Percentiles rank a stretch among this genome's conserved stretches.
Evolutionary conservation across 257 asterid species (phyloP).

Genomic region (Solanum paucissectum): DNA sequence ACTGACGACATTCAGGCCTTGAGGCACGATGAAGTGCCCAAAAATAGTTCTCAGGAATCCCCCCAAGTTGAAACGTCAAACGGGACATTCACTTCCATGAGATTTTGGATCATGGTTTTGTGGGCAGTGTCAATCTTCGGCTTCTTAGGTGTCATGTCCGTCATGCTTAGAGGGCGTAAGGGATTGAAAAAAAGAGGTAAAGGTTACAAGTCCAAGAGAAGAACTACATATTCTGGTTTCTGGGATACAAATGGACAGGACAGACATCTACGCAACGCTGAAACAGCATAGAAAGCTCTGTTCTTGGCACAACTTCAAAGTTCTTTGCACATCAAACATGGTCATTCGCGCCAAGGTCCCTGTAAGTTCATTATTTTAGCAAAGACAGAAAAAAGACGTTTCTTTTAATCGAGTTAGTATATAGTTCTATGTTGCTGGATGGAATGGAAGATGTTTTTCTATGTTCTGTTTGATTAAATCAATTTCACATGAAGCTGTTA

Average conservation of each 20-base stretch:
- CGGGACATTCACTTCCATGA: constrained; percentile 4
- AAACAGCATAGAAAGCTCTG: background rate
- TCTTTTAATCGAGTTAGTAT: background rate
- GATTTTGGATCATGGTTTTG: constrained; percentile 9
- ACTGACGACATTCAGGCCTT: background rate
- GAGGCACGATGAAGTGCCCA: background rate
- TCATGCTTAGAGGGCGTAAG: background rate
- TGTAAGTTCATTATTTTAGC: background rate
- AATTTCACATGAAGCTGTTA: background rate
- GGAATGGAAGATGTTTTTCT: background rate
- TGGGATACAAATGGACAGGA: constrained; percentile 6
- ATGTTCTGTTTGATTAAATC: background rate
- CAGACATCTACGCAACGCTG: constrained; percentile 4
- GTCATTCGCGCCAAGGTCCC: background rate
- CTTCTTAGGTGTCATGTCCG: constrained; percentile 5
- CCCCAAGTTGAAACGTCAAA: background rate
- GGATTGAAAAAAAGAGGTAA: constrained; percentile 4
- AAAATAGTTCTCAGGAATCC: constrained; percentile 2
- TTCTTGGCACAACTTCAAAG: background rate
- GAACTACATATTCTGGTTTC: constrained; percentile 4
- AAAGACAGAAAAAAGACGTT: background rate
- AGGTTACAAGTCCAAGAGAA: constrained; percentile 6
- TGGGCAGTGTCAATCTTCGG: constrained; percentile 5
- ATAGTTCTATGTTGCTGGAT: background rate
- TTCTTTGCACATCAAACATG: background rate